Percentiles rank a stretch among this genome's conserved stretches.
These are phyloP conservation scores for Akanthomyces dipterigenus DNA, from an alignment of 2,329 filamentous ascomycete species.

Conservation along the genomic window DNA sequence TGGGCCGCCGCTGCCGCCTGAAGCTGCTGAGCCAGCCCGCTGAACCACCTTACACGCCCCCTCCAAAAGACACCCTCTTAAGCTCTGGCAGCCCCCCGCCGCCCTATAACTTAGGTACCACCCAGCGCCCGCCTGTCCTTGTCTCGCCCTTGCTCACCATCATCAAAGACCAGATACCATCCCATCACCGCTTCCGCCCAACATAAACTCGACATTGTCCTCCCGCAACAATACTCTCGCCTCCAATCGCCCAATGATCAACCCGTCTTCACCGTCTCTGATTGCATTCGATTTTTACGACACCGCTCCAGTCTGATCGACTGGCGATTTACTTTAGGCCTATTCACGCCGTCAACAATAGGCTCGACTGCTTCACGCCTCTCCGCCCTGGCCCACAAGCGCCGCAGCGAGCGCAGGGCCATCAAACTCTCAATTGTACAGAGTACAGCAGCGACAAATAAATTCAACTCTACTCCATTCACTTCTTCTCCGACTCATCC, in stretches of 20 bases:
- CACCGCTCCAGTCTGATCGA: slow-evolving; percentile 2
- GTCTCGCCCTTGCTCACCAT: background rate
- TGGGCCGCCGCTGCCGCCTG: background rate
- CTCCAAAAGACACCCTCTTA: background rate
- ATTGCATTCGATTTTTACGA: background rate
- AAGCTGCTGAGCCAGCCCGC: background rate
- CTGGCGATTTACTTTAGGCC: background rate
- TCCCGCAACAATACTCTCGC: background rate
- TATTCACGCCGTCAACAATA: background rate
- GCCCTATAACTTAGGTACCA: background rate
- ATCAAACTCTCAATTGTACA: background rate
- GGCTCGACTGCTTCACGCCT: background rate
- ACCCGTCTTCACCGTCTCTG: background rate
- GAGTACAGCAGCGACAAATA: background rate
- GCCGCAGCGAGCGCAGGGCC: slow-evolving; percentile 8
- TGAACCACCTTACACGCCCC: background rate
- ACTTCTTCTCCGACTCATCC: background rate
- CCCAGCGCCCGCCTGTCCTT: background rate
- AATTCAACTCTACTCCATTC: background rate
- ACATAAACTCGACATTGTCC: background rate
- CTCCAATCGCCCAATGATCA: background rate
- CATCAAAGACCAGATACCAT: background rate
- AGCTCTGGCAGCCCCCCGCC: background rate
- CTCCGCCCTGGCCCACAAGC: slow-evolving; percentile 6
- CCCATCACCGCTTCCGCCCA: background rate